Evolutionary conservation across 495 filamentous ascomycete genomes (phyloP).

Genomic region (Xylaria intraflava): DNA sequence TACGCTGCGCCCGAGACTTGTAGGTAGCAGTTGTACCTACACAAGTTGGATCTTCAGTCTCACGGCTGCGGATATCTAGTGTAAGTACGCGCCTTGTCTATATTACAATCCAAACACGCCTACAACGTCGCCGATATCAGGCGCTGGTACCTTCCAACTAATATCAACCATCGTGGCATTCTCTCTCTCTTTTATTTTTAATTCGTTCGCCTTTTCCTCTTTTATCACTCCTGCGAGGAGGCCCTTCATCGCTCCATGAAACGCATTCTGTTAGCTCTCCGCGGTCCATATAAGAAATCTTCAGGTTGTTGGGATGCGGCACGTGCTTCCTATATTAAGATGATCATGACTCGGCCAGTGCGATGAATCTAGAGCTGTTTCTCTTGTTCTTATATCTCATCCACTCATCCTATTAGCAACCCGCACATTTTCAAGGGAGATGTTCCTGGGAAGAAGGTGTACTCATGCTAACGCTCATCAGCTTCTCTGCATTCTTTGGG

Average conservation of each 20-base stretch:
- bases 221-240: background rate
- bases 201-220: background rate
- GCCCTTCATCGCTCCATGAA: background rate
- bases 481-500: conserved; percentile 7
- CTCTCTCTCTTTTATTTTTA: background rate
- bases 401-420: background rate
- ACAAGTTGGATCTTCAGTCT: conserved; percentile 1
- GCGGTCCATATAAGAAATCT: background rate
- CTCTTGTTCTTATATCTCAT: background rate
- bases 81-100: conserved; percentile 7
- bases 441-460: background rate
- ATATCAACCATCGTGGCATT: background rate
- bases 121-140: too few relatives aligned
- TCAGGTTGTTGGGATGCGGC: background rate
- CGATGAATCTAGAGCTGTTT: background rate
- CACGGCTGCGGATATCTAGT: conserved; percentile 4
- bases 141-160: too few relatives aligned
- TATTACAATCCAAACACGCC: too few relatives aligned
- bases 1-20: conserved; percentile 1
- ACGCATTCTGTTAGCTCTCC: background rate
- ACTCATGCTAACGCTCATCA: background rate
- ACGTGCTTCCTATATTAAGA: background rate
- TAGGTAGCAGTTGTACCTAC: background rate
- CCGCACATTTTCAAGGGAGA: background rate
- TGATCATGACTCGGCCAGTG: background rate